These are phyloP conservation scores for Solanum lignicaule DNA, from an alignment of 257 asterid species.

Conservation along the genomic window DNA sequence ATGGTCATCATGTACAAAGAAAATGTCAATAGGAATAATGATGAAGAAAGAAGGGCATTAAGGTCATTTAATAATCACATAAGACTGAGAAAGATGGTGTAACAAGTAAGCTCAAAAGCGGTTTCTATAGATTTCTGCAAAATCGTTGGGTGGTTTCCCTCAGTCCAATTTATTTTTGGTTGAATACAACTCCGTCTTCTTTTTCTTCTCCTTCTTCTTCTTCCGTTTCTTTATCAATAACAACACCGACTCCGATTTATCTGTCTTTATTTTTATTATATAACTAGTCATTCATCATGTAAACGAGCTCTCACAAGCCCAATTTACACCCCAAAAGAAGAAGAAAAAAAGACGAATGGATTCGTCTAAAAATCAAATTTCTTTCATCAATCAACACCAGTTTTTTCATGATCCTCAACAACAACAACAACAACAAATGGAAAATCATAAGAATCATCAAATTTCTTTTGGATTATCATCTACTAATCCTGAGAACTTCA, in stretches of 20 bases:
- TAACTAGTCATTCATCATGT: not conserved
- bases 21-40: not conserved
- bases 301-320: not conserved
- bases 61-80: not conserved
- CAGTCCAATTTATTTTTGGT: not conserved
- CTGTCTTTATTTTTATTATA: not conserved
- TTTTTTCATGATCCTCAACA: conserved; percentile 16
- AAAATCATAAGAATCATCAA: conserved; percentile 22
- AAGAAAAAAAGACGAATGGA: not conserved
- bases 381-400: not conserved
- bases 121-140: not conserved
- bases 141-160: not conserved
- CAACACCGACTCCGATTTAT: not conserved
- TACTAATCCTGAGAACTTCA: conserved; percentile 34
- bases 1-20: not conserved
- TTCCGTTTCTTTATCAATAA: not conserved
- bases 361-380: not conserved
- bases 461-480: conserved; percentile 62
- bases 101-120: not conserved
- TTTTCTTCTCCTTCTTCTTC: not conserved
- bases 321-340: not conserved
- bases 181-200: not conserved
- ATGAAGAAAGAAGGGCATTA: not conserved
- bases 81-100: not conserved
- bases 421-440: not conserved